Conservation (phyloP, 2,329 filamentous ascomycete species). For the Cladosporium colombiae region DNA sequence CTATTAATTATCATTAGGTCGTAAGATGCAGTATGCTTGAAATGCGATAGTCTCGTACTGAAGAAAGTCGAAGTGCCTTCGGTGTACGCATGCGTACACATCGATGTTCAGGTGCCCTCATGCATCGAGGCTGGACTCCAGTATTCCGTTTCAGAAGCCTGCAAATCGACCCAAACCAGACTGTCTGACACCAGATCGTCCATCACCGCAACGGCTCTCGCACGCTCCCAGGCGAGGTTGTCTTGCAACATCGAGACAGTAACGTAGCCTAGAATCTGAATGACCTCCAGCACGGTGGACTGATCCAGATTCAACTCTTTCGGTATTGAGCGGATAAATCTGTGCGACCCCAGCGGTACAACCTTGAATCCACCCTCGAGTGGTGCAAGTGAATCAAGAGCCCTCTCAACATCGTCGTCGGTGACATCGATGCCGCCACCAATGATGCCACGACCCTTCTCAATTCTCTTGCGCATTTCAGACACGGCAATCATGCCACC, state of each 20-base stretch:
- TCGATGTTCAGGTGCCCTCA: slow-evolving; percentile 25
- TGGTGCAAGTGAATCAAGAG: slow-evolving; percentile 82
- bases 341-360: slow-evolving; percentile 76
- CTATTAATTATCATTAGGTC: neutral
- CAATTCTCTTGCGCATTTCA: slow-evolving; percentile 76
- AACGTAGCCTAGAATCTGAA: slow-evolving; percentile 85
- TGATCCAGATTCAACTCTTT: slow-evolving; percentile 96
- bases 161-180: slow-evolving; percentile 90
- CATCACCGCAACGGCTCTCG: slow-evolving; percentile 82
- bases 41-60: neutral
- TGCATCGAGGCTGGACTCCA: slow-evolving; percentile 81
- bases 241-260: slow-evolving; percentile 84
- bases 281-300: slow-evolving; percentile 85
- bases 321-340: slow-evolving; percentile 88
- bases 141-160: slow-evolving; percentile 85
- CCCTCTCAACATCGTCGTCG: slow-evolving; percentile 89
- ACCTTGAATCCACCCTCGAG: slow-evolving; percentile 87
- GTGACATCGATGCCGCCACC: slow-evolving; percentile 75
- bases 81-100: neutral
- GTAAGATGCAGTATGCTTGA: neutral
- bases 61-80: neutral
- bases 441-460: slow-evolving; percentile 71
- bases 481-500: slow-evolving; percentile 84
- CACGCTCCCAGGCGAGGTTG: slow-evolving; percentile 83
- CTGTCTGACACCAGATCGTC: slow-evolving; percentile 87